Percentiles rank a stretch among this genome's conserved stretches.
These are phyloP conservation scores for Colletotrichum incanum DNA, from an alignment of 2,329 filamentous ascomycete species.

Conservation along the genomic window DNA sequence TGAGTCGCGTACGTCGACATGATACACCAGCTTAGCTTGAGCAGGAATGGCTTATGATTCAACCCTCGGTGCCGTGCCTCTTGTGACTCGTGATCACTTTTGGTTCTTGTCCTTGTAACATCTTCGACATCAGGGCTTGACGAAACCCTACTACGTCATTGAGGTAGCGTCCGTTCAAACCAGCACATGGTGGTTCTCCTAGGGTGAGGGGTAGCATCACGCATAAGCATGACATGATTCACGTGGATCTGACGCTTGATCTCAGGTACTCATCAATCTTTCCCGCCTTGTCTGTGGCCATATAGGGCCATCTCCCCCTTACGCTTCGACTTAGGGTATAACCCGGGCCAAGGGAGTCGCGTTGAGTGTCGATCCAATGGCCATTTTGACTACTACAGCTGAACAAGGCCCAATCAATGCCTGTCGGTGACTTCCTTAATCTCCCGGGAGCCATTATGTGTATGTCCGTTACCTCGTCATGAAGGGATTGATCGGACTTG, in stretches of 20 bases:
- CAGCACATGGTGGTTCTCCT: background rate
- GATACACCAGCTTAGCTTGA: conserved; percentile 42
- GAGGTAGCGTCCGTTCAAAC: background rate
- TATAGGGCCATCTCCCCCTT: too few species aligned
- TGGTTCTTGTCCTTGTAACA: background rate
- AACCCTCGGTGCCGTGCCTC: conserved; percentile 4
- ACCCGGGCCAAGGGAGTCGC: background rate
- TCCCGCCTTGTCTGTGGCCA: background rate
- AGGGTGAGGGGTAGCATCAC: background rate
- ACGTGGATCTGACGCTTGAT: background rate
- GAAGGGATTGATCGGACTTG: too few species aligned
- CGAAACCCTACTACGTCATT: background rate
- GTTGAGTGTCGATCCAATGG: background rate
- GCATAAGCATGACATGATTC: background rate
- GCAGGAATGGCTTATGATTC: conserved; percentile 41
- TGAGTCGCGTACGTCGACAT: conserved; percentile 37
- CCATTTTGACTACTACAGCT: background rate
- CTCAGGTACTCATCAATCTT: background rate
- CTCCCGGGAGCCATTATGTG: background rate
- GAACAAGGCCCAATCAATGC: background rate
- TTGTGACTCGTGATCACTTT: conserved; percentile 11
- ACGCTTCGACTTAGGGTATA: background rate
- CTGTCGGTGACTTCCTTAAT: background rate
- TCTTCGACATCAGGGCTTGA: background rate
- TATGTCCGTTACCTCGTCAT: background rate